These are phyloP conservation scores for Parathielavia appendiculata DNA, from an alignment of 495 filamentous ascomycete genomes.

Conservation along the genomic window DNA sequence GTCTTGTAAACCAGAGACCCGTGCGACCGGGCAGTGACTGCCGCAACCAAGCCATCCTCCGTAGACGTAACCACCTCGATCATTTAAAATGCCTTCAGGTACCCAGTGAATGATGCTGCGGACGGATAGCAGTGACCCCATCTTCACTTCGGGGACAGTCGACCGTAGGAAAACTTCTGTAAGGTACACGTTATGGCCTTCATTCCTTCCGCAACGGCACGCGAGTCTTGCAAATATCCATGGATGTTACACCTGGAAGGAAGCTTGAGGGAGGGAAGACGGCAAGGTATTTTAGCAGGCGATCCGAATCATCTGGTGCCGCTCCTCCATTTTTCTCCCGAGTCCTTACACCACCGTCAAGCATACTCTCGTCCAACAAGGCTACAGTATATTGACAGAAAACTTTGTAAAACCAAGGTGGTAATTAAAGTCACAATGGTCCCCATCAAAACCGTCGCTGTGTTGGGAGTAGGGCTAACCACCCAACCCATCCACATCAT, in stretches of 20 bases:
- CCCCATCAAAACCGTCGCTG: slow-evolving; percentile 47
- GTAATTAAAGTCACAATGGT: slow-evolving; percentile 35
- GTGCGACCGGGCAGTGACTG: too few species aligned
- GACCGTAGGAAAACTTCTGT: too few species aligned
- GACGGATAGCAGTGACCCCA: too few species aligned
- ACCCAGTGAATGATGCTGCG: too few species aligned
- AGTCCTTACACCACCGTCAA: too few species aligned
- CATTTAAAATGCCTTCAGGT: too few species aligned
- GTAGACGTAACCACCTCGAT: too few species aligned
- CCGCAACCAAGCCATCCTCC: too few species aligned
- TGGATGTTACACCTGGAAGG: neutral
- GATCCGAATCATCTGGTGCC: too few species aligned
- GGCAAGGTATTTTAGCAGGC: neutral
- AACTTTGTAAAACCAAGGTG: neutral
- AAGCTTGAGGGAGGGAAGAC: neutral
- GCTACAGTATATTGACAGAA: neutral
- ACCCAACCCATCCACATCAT: neutral
- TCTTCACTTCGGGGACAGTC: neutral
- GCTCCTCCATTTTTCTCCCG: too few species aligned
- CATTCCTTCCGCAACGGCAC: slow-evolving; percentile 12
- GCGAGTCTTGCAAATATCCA: slow-evolving; percentile 13
- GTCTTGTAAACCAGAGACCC: too few species aligned
- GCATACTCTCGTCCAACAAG: neutral
- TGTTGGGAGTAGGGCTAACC: slow-evolving; percentile 44
- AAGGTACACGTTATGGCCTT: neutral